A percentile compares a stretch with the other conserved stretches of the same genome.
Evolutionary conservation across 192 early-diverging fungal genomes (phyloP).

Genomic region (Backusella circina): DNA sequence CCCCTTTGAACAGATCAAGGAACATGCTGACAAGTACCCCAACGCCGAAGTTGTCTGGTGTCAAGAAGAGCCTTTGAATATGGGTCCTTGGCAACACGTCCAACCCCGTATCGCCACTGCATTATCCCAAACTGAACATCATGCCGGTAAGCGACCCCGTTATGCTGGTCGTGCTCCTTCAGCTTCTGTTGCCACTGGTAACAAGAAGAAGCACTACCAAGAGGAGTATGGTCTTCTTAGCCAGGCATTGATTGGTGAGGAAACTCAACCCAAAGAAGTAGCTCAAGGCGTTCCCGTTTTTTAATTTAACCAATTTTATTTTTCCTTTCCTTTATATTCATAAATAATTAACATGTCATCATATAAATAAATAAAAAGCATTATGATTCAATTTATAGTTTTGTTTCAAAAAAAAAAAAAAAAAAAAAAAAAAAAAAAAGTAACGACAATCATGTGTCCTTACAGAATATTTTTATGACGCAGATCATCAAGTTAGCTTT

Average conservation of each 20-base stretch:
- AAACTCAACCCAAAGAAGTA: conserved; percentile 61
- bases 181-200: conserved; percentile 86
- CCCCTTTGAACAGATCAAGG: conserved; percentile 88
- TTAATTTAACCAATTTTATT: conserved; percentile 2
- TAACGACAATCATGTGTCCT: conserved; percentile 21
- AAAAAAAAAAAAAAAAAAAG: neutral
- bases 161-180: conserved; percentile 85
- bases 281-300: conserved; percentile 69
- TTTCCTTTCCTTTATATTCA: neutral
- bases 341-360: neutral
- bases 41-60: conserved; percentile 90
- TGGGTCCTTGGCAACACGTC: conserved; percentile 88
- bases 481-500: neutral
- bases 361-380: conserved; percentile 3
- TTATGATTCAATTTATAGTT: conserved; percentile 1
- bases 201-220: conserved; percentile 91
- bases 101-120: conserved; percentile 85
- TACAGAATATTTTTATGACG: neutral
- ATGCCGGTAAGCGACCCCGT: conserved; percentile 44
- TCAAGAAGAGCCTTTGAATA: conserved; percentile 96
- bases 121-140: conserved; percentile 68
- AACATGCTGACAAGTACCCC: conserved; percentile 86
- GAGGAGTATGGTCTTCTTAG: conserved; percentile 75
- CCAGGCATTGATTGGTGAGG: conserved; percentile 68
- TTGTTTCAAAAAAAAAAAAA: neutral